These are phyloP conservation scores for Podospora anserina DNA, from an alignment of 495 filamentous ascomycete species.

Conservation along the genomic window DNA sequence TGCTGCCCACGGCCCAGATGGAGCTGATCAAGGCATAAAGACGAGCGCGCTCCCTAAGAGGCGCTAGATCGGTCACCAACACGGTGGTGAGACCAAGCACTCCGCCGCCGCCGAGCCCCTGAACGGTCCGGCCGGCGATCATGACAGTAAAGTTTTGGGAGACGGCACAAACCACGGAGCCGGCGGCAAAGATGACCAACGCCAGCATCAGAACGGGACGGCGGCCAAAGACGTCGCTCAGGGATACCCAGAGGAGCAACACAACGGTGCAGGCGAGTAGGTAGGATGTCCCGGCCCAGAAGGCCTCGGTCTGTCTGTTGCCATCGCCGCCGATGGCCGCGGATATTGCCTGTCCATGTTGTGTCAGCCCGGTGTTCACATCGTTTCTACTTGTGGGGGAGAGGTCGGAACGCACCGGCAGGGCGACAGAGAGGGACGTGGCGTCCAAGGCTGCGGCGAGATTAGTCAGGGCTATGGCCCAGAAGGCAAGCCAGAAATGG, in stretches of 20 bases:
- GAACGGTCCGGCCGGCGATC: constrained; percentile 65
- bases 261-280: constrained; percentile 49
- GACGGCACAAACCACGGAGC: constrained; percentile 63
- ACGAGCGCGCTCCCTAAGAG: constrained; percentile 37
- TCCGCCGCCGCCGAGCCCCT: constrained; percentile 73
- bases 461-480: neutral
- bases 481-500: neutral
- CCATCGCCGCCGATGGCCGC: neutral
- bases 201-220: constrained; percentile 67
- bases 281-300: constrained; percentile 59
- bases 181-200: constrained; percentile 57
- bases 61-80: constrained; percentile 59
- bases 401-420: neutral
- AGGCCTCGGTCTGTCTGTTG: constrained; percentile 39
- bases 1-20: constrained; percentile 35
- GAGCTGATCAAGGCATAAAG: constrained; percentile 38
- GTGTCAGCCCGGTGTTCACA: neutral
- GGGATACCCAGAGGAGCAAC: constrained; percentile 41
- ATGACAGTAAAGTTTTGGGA: constrained; percentile 63
- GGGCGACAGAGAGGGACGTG: neutral
- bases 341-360: neutral
- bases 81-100: constrained; percentile 70
- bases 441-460: neutral
- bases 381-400: neutral
- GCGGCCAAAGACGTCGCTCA: constrained; percentile 68